These are phyloP conservation scores for Agroathelia rolfsii DNA, from an alignment of 1,284 basidiomycete species.

Conservation along the genomic window DNA sequence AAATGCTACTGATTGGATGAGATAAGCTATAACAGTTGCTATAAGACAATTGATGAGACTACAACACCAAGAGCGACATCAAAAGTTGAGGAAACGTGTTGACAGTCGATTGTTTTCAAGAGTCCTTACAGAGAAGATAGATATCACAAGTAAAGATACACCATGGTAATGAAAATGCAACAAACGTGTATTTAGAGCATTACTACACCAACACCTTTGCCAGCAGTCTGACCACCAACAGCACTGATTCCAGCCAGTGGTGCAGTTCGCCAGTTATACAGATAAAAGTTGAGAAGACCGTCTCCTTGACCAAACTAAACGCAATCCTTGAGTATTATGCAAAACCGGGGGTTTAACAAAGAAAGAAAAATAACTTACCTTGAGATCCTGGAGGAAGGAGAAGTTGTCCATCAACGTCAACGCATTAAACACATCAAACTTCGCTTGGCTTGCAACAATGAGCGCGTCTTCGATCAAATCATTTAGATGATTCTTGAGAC, in stretches of 20 bases:
- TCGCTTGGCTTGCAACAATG: slow-evolving; percentile 69
- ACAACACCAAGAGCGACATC: too few relatives aligned
- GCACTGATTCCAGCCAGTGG: slow-evolving; percentile 59
- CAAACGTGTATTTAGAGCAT: slow-evolving; percentile 48
- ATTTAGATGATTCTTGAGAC: slow-evolving; percentile 63
- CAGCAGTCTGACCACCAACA: slow-evolving; percentile 41
- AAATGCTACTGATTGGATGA: too few relatives aligned
- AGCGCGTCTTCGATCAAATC: slow-evolving; percentile 72
- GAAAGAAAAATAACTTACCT: slow-evolving; percentile 40
- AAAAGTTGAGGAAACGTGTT: too few relatives aligned
- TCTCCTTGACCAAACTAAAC: slow-evolving; percentile 83
- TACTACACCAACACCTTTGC: slow-evolving; percentile 71
- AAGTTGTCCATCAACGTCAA: slow-evolving; percentile 93
- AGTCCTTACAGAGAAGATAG: too few relatives aligned
- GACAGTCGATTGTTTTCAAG: too few relatives aligned
- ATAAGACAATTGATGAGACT: too few relatives aligned
- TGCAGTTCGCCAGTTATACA: slow-evolving; percentile 90
- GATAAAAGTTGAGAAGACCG: slow-evolving; percentile 82
- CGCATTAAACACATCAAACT: slow-evolving; percentile 95
- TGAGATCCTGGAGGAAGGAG: slow-evolving; percentile 72
- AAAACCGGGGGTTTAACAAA: slow-evolving; percentile 5
- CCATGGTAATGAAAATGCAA: too few relatives aligned
- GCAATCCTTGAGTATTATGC: slow-evolving; percentile 6
- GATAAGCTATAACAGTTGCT: too few relatives aligned
- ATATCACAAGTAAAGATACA: too few relatives aligned